A percentile compares a stretch with the other conserved stretches of the same genome.
phyloP scores from a whole-genome alignment of 352 stramenopile species.

The Globisporangium lucens region DNA sequence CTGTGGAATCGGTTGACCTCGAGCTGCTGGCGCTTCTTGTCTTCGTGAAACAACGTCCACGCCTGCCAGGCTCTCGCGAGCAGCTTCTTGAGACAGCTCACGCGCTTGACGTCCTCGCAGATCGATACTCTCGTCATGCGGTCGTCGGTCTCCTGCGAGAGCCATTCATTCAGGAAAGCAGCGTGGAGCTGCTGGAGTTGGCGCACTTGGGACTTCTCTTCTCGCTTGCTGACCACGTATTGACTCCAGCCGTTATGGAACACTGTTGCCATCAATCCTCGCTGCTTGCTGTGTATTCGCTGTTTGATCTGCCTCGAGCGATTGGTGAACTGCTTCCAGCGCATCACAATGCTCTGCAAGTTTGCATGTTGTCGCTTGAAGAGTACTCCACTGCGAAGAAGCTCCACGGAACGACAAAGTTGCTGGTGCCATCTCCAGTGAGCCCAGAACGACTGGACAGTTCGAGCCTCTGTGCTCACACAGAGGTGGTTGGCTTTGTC shows the following conservation, averaged over 20 bases:
- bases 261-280: slow-evolving; percentile 5
- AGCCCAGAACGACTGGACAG: background rate
- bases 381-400: background rate
- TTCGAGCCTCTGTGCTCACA: background rate
- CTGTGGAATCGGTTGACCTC: background rate
- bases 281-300: background rate
- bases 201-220: slow-evolving; percentile 16
- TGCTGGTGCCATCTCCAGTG: slow-evolving; percentile 7
- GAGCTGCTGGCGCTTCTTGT: slow-evolving; percentile 8
- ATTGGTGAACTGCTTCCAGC: background rate
- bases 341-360: background rate
- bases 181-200: slow-evolving; percentile 24
- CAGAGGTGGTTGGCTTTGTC: background rate
- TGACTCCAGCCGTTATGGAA: slow-evolving; percentile 25
- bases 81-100: slow-evolving; percentile 14
- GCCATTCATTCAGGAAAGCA: slow-evolving; percentile 27
- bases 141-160: slow-evolving; percentile 17
- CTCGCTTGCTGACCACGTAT: slow-evolving; percentile 15
- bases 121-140: slow-evolving; percentile 22
- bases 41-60: slow-evolving; percentile 24
- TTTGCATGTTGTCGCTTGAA: background rate
- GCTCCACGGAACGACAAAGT: background rate
- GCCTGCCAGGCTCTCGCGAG: slow-evolving; percentile 18
- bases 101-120: slow-evolving; percentile 25
- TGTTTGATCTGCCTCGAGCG: background rate